Conservation (phyloP, 1,139 yeast species). For the Kodamaea plutei region DNA sequence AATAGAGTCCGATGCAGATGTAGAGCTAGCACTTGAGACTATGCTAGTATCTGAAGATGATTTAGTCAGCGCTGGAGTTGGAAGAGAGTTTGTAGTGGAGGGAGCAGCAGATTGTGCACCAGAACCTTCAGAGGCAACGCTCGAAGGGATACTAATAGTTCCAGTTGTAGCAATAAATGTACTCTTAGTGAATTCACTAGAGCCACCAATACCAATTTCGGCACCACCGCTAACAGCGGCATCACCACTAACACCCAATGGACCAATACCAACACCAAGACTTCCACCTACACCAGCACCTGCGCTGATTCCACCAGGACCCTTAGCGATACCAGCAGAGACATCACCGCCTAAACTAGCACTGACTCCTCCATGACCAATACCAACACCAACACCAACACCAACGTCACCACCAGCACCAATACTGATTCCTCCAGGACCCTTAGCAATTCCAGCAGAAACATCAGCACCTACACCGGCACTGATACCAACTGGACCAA, state of each 20-base stretch:
- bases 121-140: not conserved
- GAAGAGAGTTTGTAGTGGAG: not conserved
- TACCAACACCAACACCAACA: not conserved
- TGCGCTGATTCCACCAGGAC: not conserved
- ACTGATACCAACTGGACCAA: too few species aligned
- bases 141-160: not conserved
- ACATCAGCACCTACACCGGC: not conserved
- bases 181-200: conserved; percentile 11
- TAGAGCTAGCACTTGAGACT: not conserved
- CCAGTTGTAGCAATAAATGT: conserved; percentile 2
- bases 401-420: not conserved
- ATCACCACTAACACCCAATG: not conserved
- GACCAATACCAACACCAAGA: not conserved
- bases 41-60: not conserved
- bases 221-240: conserved; percentile 33
- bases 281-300: not conserved
- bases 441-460: not conserved
- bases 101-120: not conserved
- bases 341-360: not conserved
- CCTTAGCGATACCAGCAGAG: not conserved
- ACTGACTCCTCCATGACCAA: not conserved
- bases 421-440: not conserved
- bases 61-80: not conserved
- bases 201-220: conserved; percentile 28
- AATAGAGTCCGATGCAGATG: not conserved